phyloP scores from a whole-genome alignment of 495 filamentous ascomycete genomes.

The Penicillium canariense region DNA sequence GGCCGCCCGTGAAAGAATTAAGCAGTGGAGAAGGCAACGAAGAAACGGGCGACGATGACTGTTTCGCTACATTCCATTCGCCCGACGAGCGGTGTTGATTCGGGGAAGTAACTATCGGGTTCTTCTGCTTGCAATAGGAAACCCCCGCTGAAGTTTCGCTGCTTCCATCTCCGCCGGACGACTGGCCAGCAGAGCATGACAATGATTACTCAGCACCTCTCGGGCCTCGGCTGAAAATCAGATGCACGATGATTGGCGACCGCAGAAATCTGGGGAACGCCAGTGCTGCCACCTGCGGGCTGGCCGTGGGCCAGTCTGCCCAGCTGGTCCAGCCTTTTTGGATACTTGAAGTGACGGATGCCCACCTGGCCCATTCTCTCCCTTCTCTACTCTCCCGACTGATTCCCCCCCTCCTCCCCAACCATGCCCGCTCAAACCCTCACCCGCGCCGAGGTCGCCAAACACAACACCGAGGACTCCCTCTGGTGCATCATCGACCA shows the following conservation, averaged over 20 bases:
- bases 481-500: slow-evolving; percentile 59
- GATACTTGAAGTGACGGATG: background rate
- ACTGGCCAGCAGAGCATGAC: background rate
- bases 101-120: background rate
- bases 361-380: background rate
- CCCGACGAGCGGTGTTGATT: no score
- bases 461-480: slow-evolving; percentile 54
- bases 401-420: background rate
- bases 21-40: no score
- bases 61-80: background rate
- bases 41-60: background rate
- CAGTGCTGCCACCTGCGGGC: background rate
- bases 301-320: background rate
- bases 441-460: slow-evolving; percentile 48
- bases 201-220: background rate
- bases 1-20: no score
- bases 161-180: background rate
- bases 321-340: background rate
- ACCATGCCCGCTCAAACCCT: slow-evolving; percentile 34
- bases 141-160: background rate
- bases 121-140: background rate
- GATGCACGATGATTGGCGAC: slow-evolving; percentile 13
- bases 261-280: slow-evolving; percentile 16
- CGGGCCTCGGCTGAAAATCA: slow-evolving; percentile 20
- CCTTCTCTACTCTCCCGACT: background rate